phyloP scores from a whole-genome alignment of 805 yeast genomes.

The Starmera dryadoides region DNA sequence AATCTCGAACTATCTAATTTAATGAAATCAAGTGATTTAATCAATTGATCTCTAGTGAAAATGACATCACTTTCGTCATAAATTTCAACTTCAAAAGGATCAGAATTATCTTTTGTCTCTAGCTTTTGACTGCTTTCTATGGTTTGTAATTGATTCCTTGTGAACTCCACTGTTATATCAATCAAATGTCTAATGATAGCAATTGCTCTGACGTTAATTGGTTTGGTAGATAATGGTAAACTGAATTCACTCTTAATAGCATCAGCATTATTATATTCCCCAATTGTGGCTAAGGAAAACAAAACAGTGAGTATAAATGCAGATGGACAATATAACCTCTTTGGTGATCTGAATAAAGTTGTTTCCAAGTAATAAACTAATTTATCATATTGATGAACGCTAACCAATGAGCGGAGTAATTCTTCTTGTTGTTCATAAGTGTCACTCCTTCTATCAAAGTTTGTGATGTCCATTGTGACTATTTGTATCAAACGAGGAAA shows the following conservation, averaged over 20 bases:
- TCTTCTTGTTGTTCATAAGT: constrained; percentile 6
- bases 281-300: constrained; percentile 29
- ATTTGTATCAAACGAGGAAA: too few relatives aligned
- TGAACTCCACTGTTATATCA: constrained; percentile 3
- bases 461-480: background rate
- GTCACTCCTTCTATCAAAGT: background rate
- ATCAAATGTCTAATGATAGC: constrained; percentile 20
- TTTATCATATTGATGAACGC: constrained; percentile 27
- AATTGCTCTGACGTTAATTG: constrained; percentile 26
- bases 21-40: constrained; percentile 8
- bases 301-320: constrained; percentile 25
- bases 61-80: constrained; percentile 9
- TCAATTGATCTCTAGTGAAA: constrained; percentile 6
- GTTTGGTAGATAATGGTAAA: constrained; percentile 18
- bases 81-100: constrained; percentile 1
- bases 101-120: background rate
- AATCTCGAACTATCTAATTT: background rate
- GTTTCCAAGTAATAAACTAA: constrained; percentile 28
- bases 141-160: background rate
- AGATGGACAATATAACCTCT: constrained; percentile 24
- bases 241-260: constrained; percentile 19
- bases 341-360: constrained; percentile 15
- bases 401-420: constrained; percentile 13
- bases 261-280: constrained; percentile 18
- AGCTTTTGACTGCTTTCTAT: too few relatives aligned